Evolutionary conservation across 1,139 yeast species (phyloP).

Genomic region (Taphrina wiesneri): DNA sequence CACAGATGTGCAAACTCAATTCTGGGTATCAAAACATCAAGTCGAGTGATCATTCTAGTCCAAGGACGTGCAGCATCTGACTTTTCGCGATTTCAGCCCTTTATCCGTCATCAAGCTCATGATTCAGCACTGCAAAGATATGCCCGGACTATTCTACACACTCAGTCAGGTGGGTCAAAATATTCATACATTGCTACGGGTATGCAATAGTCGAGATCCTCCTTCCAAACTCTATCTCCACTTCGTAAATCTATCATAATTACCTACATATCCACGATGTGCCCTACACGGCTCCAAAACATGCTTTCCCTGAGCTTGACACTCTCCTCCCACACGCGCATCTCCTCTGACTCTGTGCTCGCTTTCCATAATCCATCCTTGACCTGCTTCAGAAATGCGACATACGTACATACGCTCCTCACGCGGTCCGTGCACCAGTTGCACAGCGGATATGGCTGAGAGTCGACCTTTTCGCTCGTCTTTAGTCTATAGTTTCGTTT

Average conservation of each 20-base stretch:
- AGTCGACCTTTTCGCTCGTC: conserved; percentile 42
- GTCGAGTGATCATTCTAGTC: too few species aligned
- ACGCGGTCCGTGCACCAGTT: conserved; percentile 76
- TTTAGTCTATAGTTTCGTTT: conserved; percentile 37
- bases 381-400: conserved; percentile 68
- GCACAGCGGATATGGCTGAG: conserved; percentile 67
- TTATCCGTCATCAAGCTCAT: too few species aligned
- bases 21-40: too few species aligned
- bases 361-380: conserved; percentile 57
- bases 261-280: conserved; percentile 37
- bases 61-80: too few species aligned
- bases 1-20: background rate
- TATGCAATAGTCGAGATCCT: background rate
- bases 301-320: conserved; percentile 60
- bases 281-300: conserved; percentile 84
- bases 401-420: conserved; percentile 75
- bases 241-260: background rate
- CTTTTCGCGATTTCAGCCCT: too few species aligned
- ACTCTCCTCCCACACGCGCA: conserved; percentile 61
- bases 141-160: too few species aligned
- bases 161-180: too few species aligned
- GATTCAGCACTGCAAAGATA: too few species aligned
- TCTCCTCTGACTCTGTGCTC: conserved; percentile 47
- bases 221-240: background rate
- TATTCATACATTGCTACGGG: background rate